phyloP scores from a whole-genome alignment of 371 early-diverging fungal genomes.

The Circinella umbellata region DNA sequence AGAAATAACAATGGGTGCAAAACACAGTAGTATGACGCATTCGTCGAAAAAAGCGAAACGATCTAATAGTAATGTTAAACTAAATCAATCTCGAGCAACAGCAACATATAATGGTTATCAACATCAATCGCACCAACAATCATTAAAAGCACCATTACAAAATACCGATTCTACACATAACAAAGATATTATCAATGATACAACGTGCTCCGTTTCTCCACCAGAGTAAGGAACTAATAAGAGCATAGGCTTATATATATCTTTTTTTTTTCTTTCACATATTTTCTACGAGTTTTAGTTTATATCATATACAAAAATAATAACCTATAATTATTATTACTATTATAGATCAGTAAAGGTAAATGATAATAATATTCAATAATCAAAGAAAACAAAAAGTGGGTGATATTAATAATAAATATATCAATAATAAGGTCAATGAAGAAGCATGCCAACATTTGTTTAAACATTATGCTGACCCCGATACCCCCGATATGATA shows the following conservation, averaged over 20 bases:
- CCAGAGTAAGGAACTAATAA: not conserved
- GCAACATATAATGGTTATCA: not conserved
- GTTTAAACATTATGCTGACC: conserved; percentile 46
- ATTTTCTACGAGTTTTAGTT: too few species aligned
- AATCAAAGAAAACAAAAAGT: too few species aligned
- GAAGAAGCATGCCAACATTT: conserved; percentile 35
- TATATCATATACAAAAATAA: too few species aligned
- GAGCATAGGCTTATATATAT: too few species aligned
- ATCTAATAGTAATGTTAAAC: conserved; percentile 8
- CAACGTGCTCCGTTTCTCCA: not conserved
- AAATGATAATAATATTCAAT: too few species aligned
- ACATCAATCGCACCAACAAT: not conserved
- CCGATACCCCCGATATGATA: conserved; percentile 42
- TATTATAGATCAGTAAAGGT: too few species aligned
- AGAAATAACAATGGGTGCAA: conserved; percentile 17
- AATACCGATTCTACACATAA: not conserved
- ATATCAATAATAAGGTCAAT: conserved; percentile 29
- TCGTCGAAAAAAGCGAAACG: conserved; percentile 1
- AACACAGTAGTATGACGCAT: conserved; percentile 13
- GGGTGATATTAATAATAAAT: not conserved
- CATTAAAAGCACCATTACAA: not conserved
- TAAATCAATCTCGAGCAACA: conserved; percentile 1
- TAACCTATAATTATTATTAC: too few species aligned
- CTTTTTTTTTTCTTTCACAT: too few species aligned
- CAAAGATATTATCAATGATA: not conserved